phyloP scores from a whole-genome alignment of 805 yeast genomes.

The Saccharomycopsis selenospora region DNA sequence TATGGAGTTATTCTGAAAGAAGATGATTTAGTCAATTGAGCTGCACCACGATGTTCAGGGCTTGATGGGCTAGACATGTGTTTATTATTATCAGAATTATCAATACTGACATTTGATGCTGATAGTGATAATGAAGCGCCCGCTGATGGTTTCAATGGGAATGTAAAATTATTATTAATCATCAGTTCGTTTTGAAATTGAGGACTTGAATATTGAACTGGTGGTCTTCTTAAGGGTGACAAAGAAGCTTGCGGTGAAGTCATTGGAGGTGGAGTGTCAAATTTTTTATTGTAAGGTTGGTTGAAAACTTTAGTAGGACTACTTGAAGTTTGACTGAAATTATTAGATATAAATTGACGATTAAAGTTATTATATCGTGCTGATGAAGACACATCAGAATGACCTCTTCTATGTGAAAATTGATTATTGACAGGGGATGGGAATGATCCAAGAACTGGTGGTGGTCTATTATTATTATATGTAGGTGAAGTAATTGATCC shows the following conservation, averaged over 20 bases:
- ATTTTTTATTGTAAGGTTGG: not conserved
- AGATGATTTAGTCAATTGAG: not conserved
- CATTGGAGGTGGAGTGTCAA: not conserved
- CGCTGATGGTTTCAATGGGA: not conserved
- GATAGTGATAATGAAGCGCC: not conserved
- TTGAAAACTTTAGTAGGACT: not conserved
- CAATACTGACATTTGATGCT: not conserved
- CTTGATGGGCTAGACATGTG: constrained; percentile 1
- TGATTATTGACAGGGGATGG: not conserved
- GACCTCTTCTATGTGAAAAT: constrained; percentile 1
- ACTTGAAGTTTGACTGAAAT: not conserved
- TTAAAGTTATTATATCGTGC: not conserved
- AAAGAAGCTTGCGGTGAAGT: not conserved
- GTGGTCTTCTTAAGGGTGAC: constrained; percentile 1
- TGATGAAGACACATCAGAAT: not conserved
- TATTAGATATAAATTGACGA: not conserved
- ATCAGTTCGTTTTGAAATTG: not conserved
- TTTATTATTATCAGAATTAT: not conserved
- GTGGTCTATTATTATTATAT: not conserved
- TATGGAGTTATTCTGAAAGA: not conserved
- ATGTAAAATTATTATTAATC: not conserved
- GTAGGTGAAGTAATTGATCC: not conserved
- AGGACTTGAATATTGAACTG: no score
- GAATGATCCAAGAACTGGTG: not conserved
- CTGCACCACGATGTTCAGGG: not conserved